A percentile compares a stretch with the other conserved stretches of the same genome.
These are phyloP conservation scores for Diplogelasinospora grovesii DNA, from an alignment of 495 filamentous ascomycete genomes.

Conservation along the genomic window DNA sequence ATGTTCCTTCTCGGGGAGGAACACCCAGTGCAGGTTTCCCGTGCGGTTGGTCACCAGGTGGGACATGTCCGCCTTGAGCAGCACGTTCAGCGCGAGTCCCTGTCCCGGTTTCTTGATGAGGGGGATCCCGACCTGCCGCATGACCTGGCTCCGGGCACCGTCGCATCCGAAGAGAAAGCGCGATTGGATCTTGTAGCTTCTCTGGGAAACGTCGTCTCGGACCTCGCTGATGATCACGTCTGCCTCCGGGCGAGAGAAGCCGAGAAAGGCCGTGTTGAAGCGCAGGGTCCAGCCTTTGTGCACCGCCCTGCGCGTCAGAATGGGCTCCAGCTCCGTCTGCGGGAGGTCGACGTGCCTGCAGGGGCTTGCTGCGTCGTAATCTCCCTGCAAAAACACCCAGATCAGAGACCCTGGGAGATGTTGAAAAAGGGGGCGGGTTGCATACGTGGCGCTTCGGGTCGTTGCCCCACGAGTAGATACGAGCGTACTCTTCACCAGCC, in stretches of 20 bases:
- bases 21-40: conserved; percentile 52
- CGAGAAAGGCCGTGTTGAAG: conserved; percentile 37
- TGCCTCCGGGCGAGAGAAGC: conserved; percentile 18
- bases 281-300: conserved; percentile 35
- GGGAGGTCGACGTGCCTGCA: conserved; percentile 43
- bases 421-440: not conserved
- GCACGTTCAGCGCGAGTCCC: conserved; percentile 48
- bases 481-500: conserved; percentile 44
- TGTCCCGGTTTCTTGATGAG: conserved; percentile 46
- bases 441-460: conserved; percentile 36
- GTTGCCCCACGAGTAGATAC: conserved; percentile 43
- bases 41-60: conserved; percentile 40
- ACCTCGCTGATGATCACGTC: conserved; percentile 33
- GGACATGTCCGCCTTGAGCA: conserved; percentile 46
- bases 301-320: conserved; percentile 39
- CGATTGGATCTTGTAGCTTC: conserved; percentile 40
- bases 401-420: too few relatives aligned
- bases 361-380: conserved; percentile 46
- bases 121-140: conserved; percentile 41
- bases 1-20: conserved; percentile 27
- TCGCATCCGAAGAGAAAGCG: conserved; percentile 55
- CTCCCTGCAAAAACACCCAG: conserved; percentile 42
- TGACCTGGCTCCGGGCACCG: conserved; percentile 47
- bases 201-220: conserved; percentile 35
- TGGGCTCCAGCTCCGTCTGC: conserved; percentile 47